Evolutionary conservation across 2,329 filamentous ascomycete species (phyloP).

Genomic region (Epichloe brachyelytri): DNA sequence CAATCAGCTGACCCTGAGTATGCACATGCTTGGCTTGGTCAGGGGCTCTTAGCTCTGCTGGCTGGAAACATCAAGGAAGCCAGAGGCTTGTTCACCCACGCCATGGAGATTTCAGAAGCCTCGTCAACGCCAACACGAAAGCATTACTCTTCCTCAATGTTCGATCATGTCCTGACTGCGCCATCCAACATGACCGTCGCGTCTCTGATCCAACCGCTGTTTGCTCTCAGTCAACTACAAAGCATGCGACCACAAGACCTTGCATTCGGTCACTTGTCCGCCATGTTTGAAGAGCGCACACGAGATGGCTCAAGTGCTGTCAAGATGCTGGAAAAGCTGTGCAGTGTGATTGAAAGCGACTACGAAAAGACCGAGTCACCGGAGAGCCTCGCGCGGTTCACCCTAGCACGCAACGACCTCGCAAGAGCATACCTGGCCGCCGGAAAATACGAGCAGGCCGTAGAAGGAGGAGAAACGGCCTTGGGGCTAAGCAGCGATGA

Average conservation of each 20-base stretch:
- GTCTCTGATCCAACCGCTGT: conserved; percentile 72
- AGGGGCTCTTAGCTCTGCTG: conserved; percentile 71
- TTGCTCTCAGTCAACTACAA: conserved; percentile 72
- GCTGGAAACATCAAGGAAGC: conserved; percentile 66
- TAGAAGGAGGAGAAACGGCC: conserved; percentile 69
- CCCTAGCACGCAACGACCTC: conserved; percentile 74
- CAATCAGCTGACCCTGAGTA: conserved; percentile 94
- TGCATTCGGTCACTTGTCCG: conserved; percentile 62
- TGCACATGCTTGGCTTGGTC: conserved; percentile 84
- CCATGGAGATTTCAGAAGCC: conserved; percentile 80
- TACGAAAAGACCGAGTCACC: conserved; percentile 76
- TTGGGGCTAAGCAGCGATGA: conserved; percentile 67
- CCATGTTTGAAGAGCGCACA: conserved; percentile 71
- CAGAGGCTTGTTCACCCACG: conserved; percentile 77
- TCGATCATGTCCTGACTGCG: conserved; percentile 62
- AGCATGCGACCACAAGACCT: conserved; percentile 58
- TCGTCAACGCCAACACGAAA: conserved; percentile 60
- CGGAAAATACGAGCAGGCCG: conserved; percentile 51
- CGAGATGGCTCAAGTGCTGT: conserved; percentile 54
- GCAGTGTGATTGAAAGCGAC: conserved; percentile 58
- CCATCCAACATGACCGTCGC: conserved; percentile 36
- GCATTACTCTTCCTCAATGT: conserved; percentile 68
- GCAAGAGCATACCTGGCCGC: conserved; percentile 69
- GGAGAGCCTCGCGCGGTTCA: conserved; percentile 60
- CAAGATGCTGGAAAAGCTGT: conserved; percentile 51